Conservation (phyloP, 164 flowering plant genomes). For the Akebia trifoliata region DNA sequence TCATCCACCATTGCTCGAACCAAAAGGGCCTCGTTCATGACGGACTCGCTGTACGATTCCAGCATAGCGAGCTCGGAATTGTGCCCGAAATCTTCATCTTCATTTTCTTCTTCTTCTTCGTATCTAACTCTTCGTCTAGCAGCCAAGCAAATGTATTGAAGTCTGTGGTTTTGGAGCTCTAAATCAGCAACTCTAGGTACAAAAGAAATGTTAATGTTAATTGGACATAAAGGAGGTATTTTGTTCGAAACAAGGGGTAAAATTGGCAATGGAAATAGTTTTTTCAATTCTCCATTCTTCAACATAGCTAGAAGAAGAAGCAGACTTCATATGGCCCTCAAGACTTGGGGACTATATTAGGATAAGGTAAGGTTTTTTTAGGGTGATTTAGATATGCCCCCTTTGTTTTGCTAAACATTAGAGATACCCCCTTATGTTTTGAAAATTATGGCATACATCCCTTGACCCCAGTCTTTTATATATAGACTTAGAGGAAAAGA, state of each 20-base stretch:
- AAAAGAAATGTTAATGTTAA: not conserved
- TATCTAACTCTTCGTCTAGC: slow-evolving; percentile 49
- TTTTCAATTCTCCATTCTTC: not conserved
- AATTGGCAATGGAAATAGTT: not conserved
- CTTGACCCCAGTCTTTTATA: no score
- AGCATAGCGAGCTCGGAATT: slow-evolving; percentile 56
- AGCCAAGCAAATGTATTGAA: not conserved
- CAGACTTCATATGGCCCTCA: no score
- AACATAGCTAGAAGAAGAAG: not conserved
- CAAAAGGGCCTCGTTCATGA: slow-evolving; percentile 54
- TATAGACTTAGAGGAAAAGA: no score
- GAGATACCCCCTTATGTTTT: no score
- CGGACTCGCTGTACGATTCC: slow-evolving; percentile 52
- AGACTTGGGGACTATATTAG: no score
- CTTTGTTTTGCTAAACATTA: no score
- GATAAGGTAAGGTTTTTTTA: no score
- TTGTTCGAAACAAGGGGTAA: not conserved
- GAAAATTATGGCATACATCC: no score
- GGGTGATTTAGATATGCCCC: no score
- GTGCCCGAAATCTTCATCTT: slow-evolving; percentile 40
- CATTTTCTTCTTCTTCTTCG: slow-evolving; percentile 35
- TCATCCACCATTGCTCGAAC: slow-evolving; percentile 59
- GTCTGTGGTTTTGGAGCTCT: not conserved
- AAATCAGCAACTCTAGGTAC: not conserved
- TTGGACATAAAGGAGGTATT: not conserved